These are phyloP conservation scores for Clitopilus hobsonii DNA, from an alignment of 768 basidiomycete species.

Conservation along the genomic window DNA sequence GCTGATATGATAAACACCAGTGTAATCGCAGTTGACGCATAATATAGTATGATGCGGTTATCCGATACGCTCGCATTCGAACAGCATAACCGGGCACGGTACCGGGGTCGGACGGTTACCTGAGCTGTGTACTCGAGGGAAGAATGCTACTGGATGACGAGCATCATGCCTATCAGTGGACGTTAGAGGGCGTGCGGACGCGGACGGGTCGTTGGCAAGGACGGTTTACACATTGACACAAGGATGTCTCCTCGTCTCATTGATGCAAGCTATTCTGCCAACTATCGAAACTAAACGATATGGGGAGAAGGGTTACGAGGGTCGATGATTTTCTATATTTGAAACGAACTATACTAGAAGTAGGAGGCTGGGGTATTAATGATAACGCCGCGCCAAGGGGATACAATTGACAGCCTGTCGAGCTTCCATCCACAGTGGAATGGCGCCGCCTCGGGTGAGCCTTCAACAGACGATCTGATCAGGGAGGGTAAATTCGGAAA, in stretches of 20 bases:
- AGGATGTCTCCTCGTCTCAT: no score
- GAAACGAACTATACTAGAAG: background rate
- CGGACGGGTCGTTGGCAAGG: background rate
- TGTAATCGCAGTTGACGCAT: background rate
- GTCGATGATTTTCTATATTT: background rate
- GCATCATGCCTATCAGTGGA: background rate
- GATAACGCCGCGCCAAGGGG: conserved; percentile 1
- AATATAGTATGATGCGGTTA: background rate
- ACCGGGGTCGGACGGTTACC: background rate
- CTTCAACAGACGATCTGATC: background rate
- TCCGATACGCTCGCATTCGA: background rate
- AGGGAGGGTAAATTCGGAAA: background rate
- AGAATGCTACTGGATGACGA: background rate
- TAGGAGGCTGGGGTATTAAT: background rate
- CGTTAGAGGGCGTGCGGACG: background rate
- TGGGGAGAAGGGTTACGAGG: background rate
- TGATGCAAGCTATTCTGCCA: background rate
- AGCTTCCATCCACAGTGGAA: background rate
- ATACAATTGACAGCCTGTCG: background rate
- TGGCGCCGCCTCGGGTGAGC: background rate
- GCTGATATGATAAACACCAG: background rate
- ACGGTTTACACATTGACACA: background rate
- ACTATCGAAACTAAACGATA: background rate
- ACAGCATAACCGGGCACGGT: background rate
- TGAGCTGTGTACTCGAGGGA: background rate